Percentiles rank a stretch among this genome's conserved stretches.
These are phyloP conservation scores for Pleurotus cornucopiae DNA, from an alignment of 768 basidiomycete species.

Conservation along the genomic window DNA sequence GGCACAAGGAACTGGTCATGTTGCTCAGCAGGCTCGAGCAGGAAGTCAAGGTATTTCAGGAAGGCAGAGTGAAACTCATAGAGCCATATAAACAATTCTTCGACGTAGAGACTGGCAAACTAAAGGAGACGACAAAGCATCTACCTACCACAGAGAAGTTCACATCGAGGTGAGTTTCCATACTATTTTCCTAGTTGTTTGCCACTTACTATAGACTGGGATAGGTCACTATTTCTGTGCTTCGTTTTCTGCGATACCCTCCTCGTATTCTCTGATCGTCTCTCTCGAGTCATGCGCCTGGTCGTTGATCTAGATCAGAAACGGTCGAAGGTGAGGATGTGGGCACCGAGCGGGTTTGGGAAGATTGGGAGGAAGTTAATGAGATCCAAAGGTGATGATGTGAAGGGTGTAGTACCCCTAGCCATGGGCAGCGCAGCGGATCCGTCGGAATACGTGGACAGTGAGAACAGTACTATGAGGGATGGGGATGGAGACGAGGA, in stretches of 20 bases:
- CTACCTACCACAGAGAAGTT: conserved; percentile 27
- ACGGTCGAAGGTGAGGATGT: conserved; percentile 32
- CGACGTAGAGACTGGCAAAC: conserved; percentile 28
- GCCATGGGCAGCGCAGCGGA: conserved; percentile 33
- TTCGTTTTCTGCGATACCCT: conserved; percentile 42
- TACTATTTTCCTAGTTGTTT: not conserved
- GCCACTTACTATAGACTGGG: not conserved
- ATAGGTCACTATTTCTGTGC: conserved; percentile 39
- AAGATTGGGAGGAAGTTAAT: conserved; percentile 31
- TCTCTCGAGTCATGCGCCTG: conserved; percentile 25
- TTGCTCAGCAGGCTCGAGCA: conserved; percentile 18
- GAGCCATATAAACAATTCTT: conserved; percentile 39
- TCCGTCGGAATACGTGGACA: conserved; percentile 24
- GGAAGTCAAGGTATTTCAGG: conserved; percentile 14
- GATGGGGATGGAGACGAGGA: not conserved
- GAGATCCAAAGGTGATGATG: conserved; percentile 16
- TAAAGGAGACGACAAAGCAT: conserved; percentile 17
- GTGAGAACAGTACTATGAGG: not conserved
- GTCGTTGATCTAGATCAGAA: conserved; percentile 29
- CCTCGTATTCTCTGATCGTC: conserved; percentile 34
- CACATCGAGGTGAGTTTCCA: conserved; percentile 27
- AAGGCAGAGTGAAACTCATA: conserved; percentile 30
- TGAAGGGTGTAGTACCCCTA: conserved; percentile 18
- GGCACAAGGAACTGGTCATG: conserved; percentile 19
- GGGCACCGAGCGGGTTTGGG: conserved; percentile 39